Conservation (phyloP, 164 flowering plant genomes). For the Buxus sempervirens region DNA sequence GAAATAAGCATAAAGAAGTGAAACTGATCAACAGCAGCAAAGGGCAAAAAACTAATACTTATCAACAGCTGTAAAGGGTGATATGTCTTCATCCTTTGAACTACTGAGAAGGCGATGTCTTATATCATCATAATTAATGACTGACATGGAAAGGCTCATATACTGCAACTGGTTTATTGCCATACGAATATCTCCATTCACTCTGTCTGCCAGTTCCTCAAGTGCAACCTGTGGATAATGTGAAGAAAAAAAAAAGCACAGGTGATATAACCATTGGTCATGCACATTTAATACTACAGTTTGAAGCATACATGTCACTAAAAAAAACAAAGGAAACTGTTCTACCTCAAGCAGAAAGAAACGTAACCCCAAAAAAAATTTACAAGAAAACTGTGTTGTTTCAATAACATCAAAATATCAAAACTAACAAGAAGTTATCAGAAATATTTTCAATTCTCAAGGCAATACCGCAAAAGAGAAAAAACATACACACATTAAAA, state of each 20-base stretch:
- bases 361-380: neutral
- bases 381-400: neutral
- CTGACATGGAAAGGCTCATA: slow-evolving; percentile 87
- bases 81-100: slow-evolving; percentile 94
- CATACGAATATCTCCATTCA: slow-evolving; percentile 96
- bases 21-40: slow-evolving; percentile 96
- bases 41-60: slow-evolving; percentile 99
- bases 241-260: slow-evolving; percentile 1
- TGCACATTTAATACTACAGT: neutral
- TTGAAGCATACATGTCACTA: neutral
- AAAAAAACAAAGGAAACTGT: neutral
- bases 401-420: neutral
- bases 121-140: slow-evolving; percentile 82
- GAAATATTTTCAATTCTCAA: neutral
- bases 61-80: slow-evolving; percentile 97
- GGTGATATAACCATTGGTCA: neutral
- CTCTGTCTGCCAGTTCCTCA: slow-evolving; percentile 94
- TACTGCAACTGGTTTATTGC: slow-evolving; percentile 91
- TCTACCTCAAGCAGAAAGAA: neutral
- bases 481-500: too few species aligned
- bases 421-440: neutral
- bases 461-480: too few species aligned
- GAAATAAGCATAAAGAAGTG: slow-evolving; percentile 2
- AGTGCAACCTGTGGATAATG: slow-evolving; percentile 67
- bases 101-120: slow-evolving; percentile 82